Conservation (phyloP, 179 eudicot species). For the Heliamphora ciliata region DNA sequence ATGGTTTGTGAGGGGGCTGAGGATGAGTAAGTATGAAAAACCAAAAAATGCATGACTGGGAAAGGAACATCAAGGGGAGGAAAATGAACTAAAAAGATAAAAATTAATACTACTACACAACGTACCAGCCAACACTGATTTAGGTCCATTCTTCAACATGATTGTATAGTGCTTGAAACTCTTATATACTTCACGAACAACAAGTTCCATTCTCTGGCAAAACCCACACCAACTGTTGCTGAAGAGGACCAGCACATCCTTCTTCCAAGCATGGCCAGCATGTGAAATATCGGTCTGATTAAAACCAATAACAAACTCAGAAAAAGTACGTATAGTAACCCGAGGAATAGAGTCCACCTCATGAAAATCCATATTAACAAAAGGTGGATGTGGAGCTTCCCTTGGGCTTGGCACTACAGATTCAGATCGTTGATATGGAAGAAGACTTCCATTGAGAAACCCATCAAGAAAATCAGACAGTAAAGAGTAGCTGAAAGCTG, state of each 20-base stretch:
- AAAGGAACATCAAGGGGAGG: not conserved
- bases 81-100: not conserved
- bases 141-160: conserved; percentile 29
- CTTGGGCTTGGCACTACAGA: conserved; percentile 29
- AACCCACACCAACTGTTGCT: conserved; percentile 86
- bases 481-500: conserved; percentile 32
- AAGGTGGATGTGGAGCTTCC: conserved; percentile 58
- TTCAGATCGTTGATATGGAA: conserved; percentile 56
- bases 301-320: conserved; percentile 59
- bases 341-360: conserved; percentile 63
- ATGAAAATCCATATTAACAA: conserved; percentile 77
- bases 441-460: conserved; percentile 61
- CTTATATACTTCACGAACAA: conserved; percentile 75
- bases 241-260: conserved; percentile 74
- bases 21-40: not conserved
- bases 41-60: not conserved
- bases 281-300: conserved; percentile 33
- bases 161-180: conserved; percentile 47
- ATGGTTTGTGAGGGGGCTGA: not conserved
- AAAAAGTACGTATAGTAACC: conserved; percentile 46
- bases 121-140: conserved; percentile 36
- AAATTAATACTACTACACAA: conserved; percentile 13
- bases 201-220: conserved; percentile 82
- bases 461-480: conserved; percentile 44
- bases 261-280: conserved; percentile 37